Percentiles rank a stretch among this genome's conserved stretches.
phyloP scores from a whole-genome alignment of 2,329 filamentous ascomycete genomes.

The Diplodia corticola region DNA sequence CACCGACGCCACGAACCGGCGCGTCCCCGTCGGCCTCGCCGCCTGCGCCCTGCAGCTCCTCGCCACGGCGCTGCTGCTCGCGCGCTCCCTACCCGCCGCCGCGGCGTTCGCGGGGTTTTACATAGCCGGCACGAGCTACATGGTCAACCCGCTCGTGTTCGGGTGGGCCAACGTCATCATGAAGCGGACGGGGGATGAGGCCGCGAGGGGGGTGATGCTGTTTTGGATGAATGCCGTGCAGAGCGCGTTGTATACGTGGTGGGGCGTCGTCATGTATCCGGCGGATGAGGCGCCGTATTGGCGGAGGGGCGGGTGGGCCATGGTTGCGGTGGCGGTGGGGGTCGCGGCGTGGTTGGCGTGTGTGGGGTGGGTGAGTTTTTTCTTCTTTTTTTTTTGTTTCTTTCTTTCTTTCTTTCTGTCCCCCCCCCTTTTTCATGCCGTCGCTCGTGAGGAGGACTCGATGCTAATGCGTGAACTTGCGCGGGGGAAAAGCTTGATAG shows the following conservation, averaged over 20 bases:
- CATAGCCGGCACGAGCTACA: slow-evolving; percentile 42
- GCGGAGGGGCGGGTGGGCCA: slow-evolving; percentile 41
- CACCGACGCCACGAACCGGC: slow-evolving; percentile 41
- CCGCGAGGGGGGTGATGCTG: slow-evolving; percentile 42
- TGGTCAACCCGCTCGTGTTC: slow-evolving; percentile 43
- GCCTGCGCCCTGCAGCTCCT: slow-evolving; percentile 38
- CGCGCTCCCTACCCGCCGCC: slow-evolving; percentile 35
- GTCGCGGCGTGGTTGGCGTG: not conserved
- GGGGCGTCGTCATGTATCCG: slow-evolving; percentile 48
- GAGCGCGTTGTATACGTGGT: slow-evolving; percentile 47
- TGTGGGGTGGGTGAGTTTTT: not conserved
- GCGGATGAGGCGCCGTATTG: slow-evolving; percentile 48
- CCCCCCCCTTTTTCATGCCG: not conserved
- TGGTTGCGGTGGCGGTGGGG: slow-evolving; percentile 35
- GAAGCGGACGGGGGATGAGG: slow-evolving; percentile 44
- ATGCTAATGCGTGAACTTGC: not conserved
- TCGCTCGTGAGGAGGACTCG: no score
- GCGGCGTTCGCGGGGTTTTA: slow-evolving; percentile 43
- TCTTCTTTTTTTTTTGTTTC: not conserved
- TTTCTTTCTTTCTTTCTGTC: not conserved
- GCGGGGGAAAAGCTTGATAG: not conserved
- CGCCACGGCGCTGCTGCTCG: slow-evolving; percentile 36
- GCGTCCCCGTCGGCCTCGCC: slow-evolving; percentile 40
- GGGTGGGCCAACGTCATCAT: slow-evolving; percentile 45
- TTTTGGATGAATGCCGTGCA: slow-evolving; percentile 46